Evolutionary conservation across 169 alveolate genomes (phyloP), one percentile per base, ranked within the genome.

Genomic region (Besnoitia besnoiti): DNA sequence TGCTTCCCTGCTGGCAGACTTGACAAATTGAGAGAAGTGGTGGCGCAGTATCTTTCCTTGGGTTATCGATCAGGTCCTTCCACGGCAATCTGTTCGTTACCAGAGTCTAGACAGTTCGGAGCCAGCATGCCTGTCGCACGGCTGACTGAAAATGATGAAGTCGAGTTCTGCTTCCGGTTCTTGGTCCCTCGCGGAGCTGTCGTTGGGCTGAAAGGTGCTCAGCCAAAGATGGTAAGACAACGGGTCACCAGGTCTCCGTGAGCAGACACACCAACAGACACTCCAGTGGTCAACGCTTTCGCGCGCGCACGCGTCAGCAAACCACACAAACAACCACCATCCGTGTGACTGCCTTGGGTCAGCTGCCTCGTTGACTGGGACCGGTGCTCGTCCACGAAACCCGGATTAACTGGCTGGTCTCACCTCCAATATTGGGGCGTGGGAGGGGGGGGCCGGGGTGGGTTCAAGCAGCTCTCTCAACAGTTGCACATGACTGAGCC

Each of bases 101-200:
- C 39, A 0, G 46, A 62, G 42, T 7, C 79, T 4, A 35, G 79
- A 24, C 79, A 30, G 42, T 35, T 35, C n/a, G 8, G 79, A 7
- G 79, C 46, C 79, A 62, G 67, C 24, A 21, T 55, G 67, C 67
- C 67, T 1, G 30, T n/a, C 3, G 67, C 67, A 55, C 67, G 67
- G 33, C 67, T 19, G 33, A n/a, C 30, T 42, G 82, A 37, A 7
- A 73, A 73, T 19, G 82, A 73, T 19, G 82, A 73, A 73, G 82
- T 73, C 82, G 82, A 73, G 46, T 73, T 73, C n/a, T 73, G 82
- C 46, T n/a, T 73, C n/a, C 82, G 82, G 46, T 73, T 73, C 82
- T 35, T 39, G 39, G 82, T 73, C 44, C 82, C 82, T 12, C 82
- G 82, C n/a, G 82, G 82, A 35, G 82, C 82, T 42, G 39, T 73